Evolutionary conservation across 2,329 filamentous ascomycete species (phyloP), one percentile per base, ranked within the genome.

Genomic region (Elsinoe australis): DNA sequence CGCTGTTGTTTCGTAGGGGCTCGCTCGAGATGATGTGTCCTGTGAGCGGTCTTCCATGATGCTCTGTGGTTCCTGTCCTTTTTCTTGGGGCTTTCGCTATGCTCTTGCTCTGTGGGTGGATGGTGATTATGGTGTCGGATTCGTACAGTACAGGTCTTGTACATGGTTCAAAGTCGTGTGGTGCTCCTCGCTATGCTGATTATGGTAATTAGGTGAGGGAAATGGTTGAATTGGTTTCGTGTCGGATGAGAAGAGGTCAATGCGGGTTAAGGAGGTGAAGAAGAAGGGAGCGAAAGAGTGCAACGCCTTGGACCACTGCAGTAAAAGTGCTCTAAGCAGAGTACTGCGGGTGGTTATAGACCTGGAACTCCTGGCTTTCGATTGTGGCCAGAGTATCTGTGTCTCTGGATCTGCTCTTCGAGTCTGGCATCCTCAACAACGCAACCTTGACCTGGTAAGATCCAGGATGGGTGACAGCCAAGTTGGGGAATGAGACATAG

Each of bases 301-400:
- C n/a, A n/a, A n/a, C n/a, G n/a, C n/a, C n/a, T n/a, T n/a, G 21
- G 12, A 26, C 8, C 10, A 41, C 10, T 8, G 36, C 12, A 3
- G 18, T n/a, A 28, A 36, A n/a, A n/a, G n/a, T 18, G 14, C 32
- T 41, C 36, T 41, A 41, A 15, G 36, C 36, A 21, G 36, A 41
- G 22, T 41, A 41, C 22, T 41, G 29, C 5, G 45, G 33, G n/a
- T 48, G 45, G 22, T 31, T 28, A 17, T 48, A 48, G 5, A 48
- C 34, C 14, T 47, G 44, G 19, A 47, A 47, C 5, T 15, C 15
- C 21, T 33, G 15, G 21, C 29, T 47, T 31, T 47, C 44, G 8
- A 47, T 10, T 1, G 29, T n/a, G 10, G 28, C 29, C 8, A 47
- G 28, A 3, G 44, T 47, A 8, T 47, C 44, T 8, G 29, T 35